phyloP scores from a whole-genome alignment of 2,329 filamentous ascomycete species.

The Fusarium phyllophilum region DNA sequence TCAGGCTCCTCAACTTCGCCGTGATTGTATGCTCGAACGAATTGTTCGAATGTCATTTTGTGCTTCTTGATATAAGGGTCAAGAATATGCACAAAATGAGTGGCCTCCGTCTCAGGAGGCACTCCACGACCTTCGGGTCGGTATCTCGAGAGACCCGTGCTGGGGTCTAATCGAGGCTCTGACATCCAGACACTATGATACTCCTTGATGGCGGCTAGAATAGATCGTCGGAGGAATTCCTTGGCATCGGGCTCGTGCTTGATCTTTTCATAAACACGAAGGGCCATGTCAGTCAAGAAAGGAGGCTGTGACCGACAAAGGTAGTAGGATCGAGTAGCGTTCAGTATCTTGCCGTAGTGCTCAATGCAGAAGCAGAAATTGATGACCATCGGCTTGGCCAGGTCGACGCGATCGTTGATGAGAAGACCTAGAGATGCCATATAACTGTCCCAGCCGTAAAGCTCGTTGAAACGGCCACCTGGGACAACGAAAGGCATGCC shows the following conservation, averaged over 20 bases:
- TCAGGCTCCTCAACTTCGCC: constrained; percentile 82
- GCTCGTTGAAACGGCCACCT: constrained; percentile 95
- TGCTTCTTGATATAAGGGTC: constrained; percentile 86
- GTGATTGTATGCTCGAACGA: constrained; percentile 88
- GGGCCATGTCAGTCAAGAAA: constrained; percentile 96
- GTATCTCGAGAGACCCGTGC: constrained; percentile 85
- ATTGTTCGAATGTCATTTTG: constrained; percentile 82
- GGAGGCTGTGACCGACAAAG: constrained; percentile 93
- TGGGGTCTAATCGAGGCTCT: constrained; percentile 79
- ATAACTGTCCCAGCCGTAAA: constrained; percentile 99
- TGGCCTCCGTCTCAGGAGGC: constrained; percentile 89
- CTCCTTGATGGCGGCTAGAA: constrained; percentile 95
- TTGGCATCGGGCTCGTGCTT: constrained; percentile 82
- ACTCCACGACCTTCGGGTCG: constrained; percentile 85
- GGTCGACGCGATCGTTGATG: constrained; percentile 82
- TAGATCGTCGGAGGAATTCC: constrained; percentile 83
- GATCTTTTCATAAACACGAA: constrained; percentile 93
- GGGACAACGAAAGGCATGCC: constrained; percentile 97
- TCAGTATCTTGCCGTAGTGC: constrained; percentile 98
- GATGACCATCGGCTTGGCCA: constrained; percentile 92
- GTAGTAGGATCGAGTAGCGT: constrained; percentile 96
- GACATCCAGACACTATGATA: constrained; percentile 90
- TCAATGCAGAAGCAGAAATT: constrained; percentile 99
- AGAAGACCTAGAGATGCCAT: constrained; percentile 95
- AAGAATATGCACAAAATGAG: constrained; percentile 86